Percentiles rank a stretch among this genome's conserved stretches.
phyloP scores from a whole-genome alignment of 306 rosid genomes.

The Gastrolobium bilobum region DNA sequence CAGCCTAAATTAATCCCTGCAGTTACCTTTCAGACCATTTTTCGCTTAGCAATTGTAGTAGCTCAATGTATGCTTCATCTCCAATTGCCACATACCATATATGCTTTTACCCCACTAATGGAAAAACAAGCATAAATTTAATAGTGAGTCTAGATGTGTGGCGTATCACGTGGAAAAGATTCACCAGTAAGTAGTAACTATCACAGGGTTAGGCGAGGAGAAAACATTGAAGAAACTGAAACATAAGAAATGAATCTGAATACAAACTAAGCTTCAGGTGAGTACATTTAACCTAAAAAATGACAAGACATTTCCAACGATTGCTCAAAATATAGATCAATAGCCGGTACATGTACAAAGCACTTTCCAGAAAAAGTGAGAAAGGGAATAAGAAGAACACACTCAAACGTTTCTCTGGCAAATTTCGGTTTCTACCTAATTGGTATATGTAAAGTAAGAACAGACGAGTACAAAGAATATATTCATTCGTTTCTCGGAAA shows the following conservation, averaged over 20 bases:
- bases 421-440: conserved; percentile 48
- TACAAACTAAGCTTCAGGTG: background rate
- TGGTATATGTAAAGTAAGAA: conserved; percentile 36
- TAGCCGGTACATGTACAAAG: conserved; percentile 47
- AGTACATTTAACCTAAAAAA: conserved; percentile 4
- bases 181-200: background rate
- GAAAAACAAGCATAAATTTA: too few relatives aligned
- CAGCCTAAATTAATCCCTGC: too few relatives aligned
- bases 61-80: too few relatives aligned
- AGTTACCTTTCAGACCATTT: too few relatives aligned
- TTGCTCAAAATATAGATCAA: conserved; percentile 38
- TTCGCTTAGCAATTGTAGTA: too few relatives aligned
- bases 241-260: conserved; percentile 1
- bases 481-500: conserved; percentile 37
- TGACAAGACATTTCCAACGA: background rate
- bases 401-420: conserved; percentile 12
- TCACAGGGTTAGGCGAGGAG: background rate
- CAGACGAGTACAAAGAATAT: conserved; percentile 51
- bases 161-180: too few relatives aligned
- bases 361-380: conserved; percentile 39
- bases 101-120: too few relatives aligned
- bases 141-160: too few relatives aligned
- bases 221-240: background rate
- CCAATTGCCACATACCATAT: too few relatives aligned
- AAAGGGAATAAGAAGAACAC: conserved; percentile 42